Conservation (phyloP, 345 rosid genomes). For the Salix exigua region DNA sequence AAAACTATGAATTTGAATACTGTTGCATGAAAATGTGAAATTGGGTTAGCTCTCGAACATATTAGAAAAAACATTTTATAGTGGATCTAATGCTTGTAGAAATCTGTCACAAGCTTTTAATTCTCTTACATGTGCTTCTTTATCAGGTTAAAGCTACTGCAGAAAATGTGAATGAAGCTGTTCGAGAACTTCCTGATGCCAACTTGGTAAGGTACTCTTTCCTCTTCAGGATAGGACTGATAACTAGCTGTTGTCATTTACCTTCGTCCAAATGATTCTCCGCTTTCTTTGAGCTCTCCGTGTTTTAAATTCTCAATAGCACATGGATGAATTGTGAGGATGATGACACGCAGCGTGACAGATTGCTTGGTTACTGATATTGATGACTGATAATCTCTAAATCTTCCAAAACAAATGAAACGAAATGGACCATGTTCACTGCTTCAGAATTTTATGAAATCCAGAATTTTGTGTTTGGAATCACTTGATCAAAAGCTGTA, state of each 20-base stretch:
- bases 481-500: neutral
- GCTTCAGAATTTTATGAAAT: neutral
- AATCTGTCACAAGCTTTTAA: neutral
- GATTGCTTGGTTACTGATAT: neutral
- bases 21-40: no score
- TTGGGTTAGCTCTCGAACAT: no score
- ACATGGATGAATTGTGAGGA: neutral
- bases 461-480: neutral
- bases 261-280: neutral
- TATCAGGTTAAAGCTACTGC: conserved; percentile 94
- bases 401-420: neutral
- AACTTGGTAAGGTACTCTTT: conserved; percentile 84
- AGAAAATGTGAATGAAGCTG: conserved; percentile 94
- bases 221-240: conserved; percentile 26
- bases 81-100: no score
- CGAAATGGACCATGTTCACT: neutral
- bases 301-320: neutral
- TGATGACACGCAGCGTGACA: neutral
- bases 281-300: neutral
- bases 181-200: conserved; percentile 97
- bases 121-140: neutral
- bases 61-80: no score
- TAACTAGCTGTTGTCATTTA: conserved; percentile 1
- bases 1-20: no score
- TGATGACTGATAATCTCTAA: neutral